Evolutionary conservation across 495 filamentous ascomycete species (phyloP), one percentile per base, ranked within the genome.

Genomic region (Copromyces sp.): DNA sequence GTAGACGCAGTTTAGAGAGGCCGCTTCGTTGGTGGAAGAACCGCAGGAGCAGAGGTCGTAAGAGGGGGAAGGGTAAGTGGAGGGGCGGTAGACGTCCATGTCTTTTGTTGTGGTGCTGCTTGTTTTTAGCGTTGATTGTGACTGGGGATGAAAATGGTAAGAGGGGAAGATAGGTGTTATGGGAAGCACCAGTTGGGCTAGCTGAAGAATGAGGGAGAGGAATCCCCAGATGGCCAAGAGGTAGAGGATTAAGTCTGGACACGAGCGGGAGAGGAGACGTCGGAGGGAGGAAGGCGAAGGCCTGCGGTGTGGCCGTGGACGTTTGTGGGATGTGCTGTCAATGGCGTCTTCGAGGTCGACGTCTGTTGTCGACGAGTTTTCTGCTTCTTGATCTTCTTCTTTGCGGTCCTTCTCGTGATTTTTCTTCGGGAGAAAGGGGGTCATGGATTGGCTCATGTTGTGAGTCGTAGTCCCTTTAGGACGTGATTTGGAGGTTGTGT

Each of bases 41-140:
- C 73, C 73, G 73, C 73, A 74, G 70, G 68, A 24, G 70, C 73
- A 74, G 61, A 68, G 32, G 59, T 6, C 20, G 29, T 72, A 44
- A 32, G 29, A 5, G 12, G 47, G 24, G 24, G 35, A 3, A 20
- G 73, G 37, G 73, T 61, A 71, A 2, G 73, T 74, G 24, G 70
- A 53, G 4, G 73, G 70, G 8, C 70, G 70, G 73, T 74, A 74
- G 35, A 74, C 73, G 59, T 74, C 73, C 68, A 69, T 70, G 20
- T 29, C 61, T 44, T 16, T 14, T 1, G 53, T 14, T 59, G 47
- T 32, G 5, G 53, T 61, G 29, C 1, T 8, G 53, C 7, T 65
- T 8, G 3, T 9, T 5, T 1, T 37, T 3, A 5, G 35, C 3
- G 20, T 29, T 29, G 20, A 6, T 14, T 32, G 11, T 29, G 24